Evolutionary conservation across 2,329 filamentous ascomycete genomes (phyloP), one percentile per base, ranked within the genome.

Genomic region (Metarhizium album): DNA sequence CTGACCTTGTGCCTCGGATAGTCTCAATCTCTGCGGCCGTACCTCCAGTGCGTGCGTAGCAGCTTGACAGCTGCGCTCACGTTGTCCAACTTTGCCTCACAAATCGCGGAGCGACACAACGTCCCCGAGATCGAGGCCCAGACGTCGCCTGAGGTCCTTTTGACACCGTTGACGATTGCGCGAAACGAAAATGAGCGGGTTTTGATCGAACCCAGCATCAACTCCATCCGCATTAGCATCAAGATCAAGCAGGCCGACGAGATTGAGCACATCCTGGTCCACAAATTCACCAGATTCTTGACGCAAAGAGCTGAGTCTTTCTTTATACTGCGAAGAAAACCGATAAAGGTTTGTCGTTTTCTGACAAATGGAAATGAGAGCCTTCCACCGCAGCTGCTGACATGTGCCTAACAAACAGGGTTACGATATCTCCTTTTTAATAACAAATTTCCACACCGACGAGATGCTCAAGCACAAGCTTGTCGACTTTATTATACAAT

Each of bases 231-330:
- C 60, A 87, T 98, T 64, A 95, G 89, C 79, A 95, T 98, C 74
- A 89, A 91, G 76, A 96, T 98, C 71, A 98, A 98, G 75, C 93
- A 98, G 76, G 93, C 93, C 55, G 93, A 98, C 69, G 93, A 98
- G 74, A 98, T 97, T 63, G 93, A 98, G 71, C 82, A 94, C 67
- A 97, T 98, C 57, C 75, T 98, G 55, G 93, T 98, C 57, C 93
- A 97, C 74, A 98, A 98, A 72, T 97, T 98, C 64, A 95, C 90
- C 40, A 80, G 93, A 51, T 98, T 98, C 77, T 73, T 98, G 72
- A 96, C 89, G 38, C 91, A 96, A 73, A 79, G 91, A 69, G 93
- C 93, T 46, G 93, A 98, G 71, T 89, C 88, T 0, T 98, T 98
- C 73, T 97, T 97, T 65, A 95, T 98, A 54, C 71, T 98, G 65